Evolutionary conservation across 257 asterid species (phyloP), one percentile per base, ranked within the genome.

Genomic region (Linaria vulgaris): DNA sequence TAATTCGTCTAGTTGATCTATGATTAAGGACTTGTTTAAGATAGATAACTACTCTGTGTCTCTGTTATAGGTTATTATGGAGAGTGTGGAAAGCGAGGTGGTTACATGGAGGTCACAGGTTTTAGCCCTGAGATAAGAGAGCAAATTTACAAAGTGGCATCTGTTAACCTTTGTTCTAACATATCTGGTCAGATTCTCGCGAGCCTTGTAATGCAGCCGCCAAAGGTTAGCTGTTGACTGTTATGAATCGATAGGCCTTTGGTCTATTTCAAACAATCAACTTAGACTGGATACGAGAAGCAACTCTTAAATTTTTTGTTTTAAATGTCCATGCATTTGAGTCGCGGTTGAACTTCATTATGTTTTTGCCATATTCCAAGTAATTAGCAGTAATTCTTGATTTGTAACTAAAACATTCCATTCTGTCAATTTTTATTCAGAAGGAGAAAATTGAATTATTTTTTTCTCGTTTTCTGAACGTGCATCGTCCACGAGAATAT

Each of bases 61-160:
- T 51, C 61, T 64, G 48, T 56, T 19, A 66, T 52, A 92, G 99
- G 99, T 37, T 89, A 87, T 77, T 76, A 92, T 61, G 99, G 99
- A 45, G 99, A 92, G 76, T 92, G 97, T 59, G 99, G 97, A 76
- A 92, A 89, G 73, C 68, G 97, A 76, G 97, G 99, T 76, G 97
- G 99, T 43, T 92, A 89, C 74, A 92, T 92, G 99, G 99, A 92
- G 76, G 76, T 92, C 55, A 89, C 96, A 39, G 97, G 99, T 63
- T 92, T 92, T 69, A 76, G 87, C 65, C 96, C 99, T 48, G 86
- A 79, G 44, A 72, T 89, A 62, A 70, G 96, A 76, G 95, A 92
- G 72, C 96, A 92, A 66, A 89, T 92, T 57, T 92, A 89, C 86
- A 92, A 92, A 81, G 76, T 92, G 78, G 86, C 99, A 22, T 92